Base-by-base conservation (phyloP, 805 yeast genomes). In the Candida maesae region DNA sequence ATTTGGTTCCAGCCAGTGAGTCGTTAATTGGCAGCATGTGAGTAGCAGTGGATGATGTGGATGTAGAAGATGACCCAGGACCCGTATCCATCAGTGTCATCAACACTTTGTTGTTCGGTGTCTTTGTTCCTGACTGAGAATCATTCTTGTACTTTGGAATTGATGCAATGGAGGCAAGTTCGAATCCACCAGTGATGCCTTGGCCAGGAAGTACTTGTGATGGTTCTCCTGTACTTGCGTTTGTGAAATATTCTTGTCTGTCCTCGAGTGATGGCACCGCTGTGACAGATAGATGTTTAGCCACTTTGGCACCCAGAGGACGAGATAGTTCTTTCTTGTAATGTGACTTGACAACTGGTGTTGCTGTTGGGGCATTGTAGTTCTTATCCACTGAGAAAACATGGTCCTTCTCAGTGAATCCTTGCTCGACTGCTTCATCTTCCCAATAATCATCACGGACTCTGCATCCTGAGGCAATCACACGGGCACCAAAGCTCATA, bases 381-480 rank as follows among this genome's bases (percentile, higher is more conserved):
- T 46, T 50, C 30, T 43, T 44, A 8, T 47, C 54, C 10, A 47
- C 52, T 18, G 56, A 55, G 42, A 60, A 65, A 3, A 74, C 78
- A 23, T 73, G 67, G 41, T 72, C 74, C 32, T 62, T 63, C 19
- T 68, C 67, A 1, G 70, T 66, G 37, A 71, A 69, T 1, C 72
- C 72, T 45, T 71, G 71, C 15, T 60, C 63, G 28, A 55, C 58
- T 1, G 70, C 70, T 4, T 59, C 50, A 4, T 60, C 61, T 46
- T 75, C 81, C 78, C 79, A 78, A 53, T 78, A 77, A 53, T 77
- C 83, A 55, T 77, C 82, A 3, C 56, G 45, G 4, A 76, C 63
- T 42, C 81, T 64, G 27, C 59, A 57, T 6, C 82, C 83, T n/a
- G 59, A 53, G 2, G 59, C 58, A 16, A 78, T 53, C 2, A 72